These are phyloP conservation scores for Tulasnella sp. DNA, from an alignment of 768 basidiomycete species.

Conservation along the genomic window DNA sequence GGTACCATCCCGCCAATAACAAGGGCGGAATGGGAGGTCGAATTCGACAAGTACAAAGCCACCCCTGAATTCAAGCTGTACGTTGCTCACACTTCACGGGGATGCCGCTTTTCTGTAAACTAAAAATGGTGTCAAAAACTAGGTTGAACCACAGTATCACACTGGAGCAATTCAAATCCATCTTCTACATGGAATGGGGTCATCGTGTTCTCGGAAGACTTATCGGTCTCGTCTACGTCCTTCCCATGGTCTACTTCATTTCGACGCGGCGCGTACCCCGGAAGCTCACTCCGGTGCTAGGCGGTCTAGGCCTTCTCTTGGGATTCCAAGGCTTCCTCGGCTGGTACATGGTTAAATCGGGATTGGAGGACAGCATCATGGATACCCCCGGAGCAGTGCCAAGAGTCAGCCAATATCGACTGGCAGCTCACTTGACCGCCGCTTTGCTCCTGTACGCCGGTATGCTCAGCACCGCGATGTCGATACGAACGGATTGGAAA, in stretches of 20 bases:
- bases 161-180: conserved; percentile 84
- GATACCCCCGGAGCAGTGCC: conserved; percentile 76
- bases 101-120: neutral
- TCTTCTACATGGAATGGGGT: conserved; percentile 98
- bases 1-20: conserved; percentile 79
- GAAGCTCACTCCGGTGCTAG: conserved; percentile 49
- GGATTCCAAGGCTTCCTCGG: conserved; percentile 87
- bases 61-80: conserved; percentile 96
- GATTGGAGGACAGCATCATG: conserved; percentile 73
- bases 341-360: conserved; percentile 99
- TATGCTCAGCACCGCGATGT: conserved; percentile 76
- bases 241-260: conserved; percentile 74
- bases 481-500: conserved; percentile 68
- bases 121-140: neutral
- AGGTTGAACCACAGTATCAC: conserved; percentile 86
- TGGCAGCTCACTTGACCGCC: conserved; percentile 88
- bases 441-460: conserved; percentile 86
- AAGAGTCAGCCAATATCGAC: conserved; percentile 90
- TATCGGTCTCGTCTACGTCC: conserved; percentile 71
- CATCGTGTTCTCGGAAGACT: conserved; percentile 89
- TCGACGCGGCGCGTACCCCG: conserved; percentile 55
- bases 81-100: conserved; percentile 24
- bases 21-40: conserved; percentile 63
- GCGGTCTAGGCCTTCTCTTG: conserved; percentile 66
- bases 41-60: conserved; percentile 87